Conservation (phyloP, 2,329 filamentous ascomycete species). For the Hymenoscyphus linearis region DNA sequence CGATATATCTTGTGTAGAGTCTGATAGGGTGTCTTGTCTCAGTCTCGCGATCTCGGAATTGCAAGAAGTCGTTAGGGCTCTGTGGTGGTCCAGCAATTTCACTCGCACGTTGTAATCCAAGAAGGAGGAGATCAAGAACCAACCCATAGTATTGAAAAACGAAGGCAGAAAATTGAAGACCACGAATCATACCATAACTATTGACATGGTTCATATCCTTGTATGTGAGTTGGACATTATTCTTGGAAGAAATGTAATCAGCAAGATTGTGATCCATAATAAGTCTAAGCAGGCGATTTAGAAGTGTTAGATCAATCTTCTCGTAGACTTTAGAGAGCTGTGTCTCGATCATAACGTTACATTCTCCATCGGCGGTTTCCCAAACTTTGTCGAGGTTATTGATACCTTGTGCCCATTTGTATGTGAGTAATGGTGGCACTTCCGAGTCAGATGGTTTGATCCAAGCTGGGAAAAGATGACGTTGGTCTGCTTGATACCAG, state of each 20-base stretch:
- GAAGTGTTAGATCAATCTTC: conserved; percentile 93
- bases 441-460: conserved; percentile 99
- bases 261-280: conserved; percentile 99
- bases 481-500: conserved; percentile 98
- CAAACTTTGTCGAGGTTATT: conserved; percentile 96
- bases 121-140: conserved; percentile 84
- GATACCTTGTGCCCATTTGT: conserved; percentile 99
- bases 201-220: conserved; percentile 99
- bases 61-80: conserved; percentile 93
- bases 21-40: conserved; percentile 93
- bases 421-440: conserved; percentile 86
- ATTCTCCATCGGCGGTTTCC: conserved; percentile 90
- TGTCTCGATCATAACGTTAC: conserved; percentile 98
- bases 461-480: conserved; percentile 95
- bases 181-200: conserved; percentile 96
- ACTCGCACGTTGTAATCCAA: conserved; percentile 92
- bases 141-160: conserved; percentile 99
- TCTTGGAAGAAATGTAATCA: conserved; percentile 98
- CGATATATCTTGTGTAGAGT: conserved; percentile 95
- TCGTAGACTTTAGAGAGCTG: conserved; percentile 99
- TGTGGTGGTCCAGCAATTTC: conserved; percentile 94
- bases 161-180: conserved; percentile 95
- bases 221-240: conserved; percentile 98
- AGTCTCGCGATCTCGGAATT: conserved; percentile 89
- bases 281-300: conserved; percentile 85